Conservation (phyloP, 495 filamentous ascomycete species). For the Schizothecium vesticola region DNA sequence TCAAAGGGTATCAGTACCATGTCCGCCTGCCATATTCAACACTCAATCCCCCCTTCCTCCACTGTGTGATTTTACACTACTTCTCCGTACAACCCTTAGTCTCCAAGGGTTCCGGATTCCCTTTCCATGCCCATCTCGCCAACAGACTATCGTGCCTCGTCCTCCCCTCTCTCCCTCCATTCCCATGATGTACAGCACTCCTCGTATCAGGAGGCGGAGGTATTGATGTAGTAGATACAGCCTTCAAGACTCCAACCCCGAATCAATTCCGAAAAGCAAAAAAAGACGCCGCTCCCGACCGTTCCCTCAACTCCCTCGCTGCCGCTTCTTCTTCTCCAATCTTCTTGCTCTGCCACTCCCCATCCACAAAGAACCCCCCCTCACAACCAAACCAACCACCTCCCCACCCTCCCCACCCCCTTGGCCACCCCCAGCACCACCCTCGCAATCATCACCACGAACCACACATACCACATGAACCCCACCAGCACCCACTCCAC, state of each 20-base stretch:
- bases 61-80: background rate
- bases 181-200: background rate
- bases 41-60: background rate
- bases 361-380: background rate
- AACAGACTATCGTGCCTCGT: background rate
- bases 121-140: too few species aligned
- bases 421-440: slow-evolving; percentile 55
- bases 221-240: background rate
- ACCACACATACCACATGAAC: slow-evolving; percentile 80
- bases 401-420: slow-evolving; percentile 50
- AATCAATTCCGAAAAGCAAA: background rate
- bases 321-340: background rate
- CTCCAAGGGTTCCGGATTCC: background rate
- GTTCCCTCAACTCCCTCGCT: background rate
- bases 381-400: slow-evolving; percentile 77
- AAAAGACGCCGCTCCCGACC: background rate
- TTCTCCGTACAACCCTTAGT: background rate
- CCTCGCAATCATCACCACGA: slow-evolving; percentile 66
- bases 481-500: slow-evolving; percentile 77
- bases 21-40: background rate
- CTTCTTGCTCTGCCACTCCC: too few species aligned
- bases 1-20: background rate
- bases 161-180: background rate
- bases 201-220: background rate
- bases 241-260: background rate